Percentiles rank a stretch among this genome's conserved stretches.
phyloP scores from a whole-genome alignment of 768 basidiomycete species.

The Naganishia kalamii region DNA sequence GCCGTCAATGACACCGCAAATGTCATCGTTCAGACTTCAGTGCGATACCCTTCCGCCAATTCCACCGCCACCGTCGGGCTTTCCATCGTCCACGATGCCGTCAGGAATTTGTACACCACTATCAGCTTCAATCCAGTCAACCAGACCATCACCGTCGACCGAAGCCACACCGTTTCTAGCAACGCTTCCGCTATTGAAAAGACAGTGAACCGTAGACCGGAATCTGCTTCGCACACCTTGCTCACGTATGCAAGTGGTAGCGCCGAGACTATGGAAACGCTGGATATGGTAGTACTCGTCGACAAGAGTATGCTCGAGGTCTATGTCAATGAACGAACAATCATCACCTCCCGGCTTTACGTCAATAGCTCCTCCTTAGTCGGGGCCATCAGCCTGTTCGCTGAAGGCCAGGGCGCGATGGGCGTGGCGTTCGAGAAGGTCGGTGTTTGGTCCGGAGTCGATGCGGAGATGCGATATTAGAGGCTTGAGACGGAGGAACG shows the following conservation, averaged over 20 bases:
- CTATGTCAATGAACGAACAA: conserved; percentile 21
- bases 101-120: background rate
- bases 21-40: background rate
- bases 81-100: background rate
- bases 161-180: conserved; percentile 2
- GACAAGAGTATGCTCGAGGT: conserved; percentile 24
- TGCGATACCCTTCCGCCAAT: background rate
- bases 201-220: conserved; percentile 5
- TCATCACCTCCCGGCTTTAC: conserved; percentile 20
- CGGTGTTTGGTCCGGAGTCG: conserved; percentile 5
- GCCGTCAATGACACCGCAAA: background rate
- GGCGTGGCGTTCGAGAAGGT: background rate
- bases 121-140: conserved; percentile 13
- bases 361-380: background rate
- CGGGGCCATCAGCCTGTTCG: background rate
- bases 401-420: background rate
- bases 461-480: conserved; percentile 15
- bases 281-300: conserved; percentile 14
- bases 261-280: conserved; percentile 5
- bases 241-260: background rate
- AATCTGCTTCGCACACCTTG: conserved; percentile 19
- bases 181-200: background rate
- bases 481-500: too few species aligned
- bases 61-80: background rate
- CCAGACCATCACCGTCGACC: conserved; percentile 10